Evolutionary conservation across 495 filamentous ascomycete species (phyloP), one percentile per base, ranked within the genome.

Genomic region (Clavariopsis aquatica): DNA sequence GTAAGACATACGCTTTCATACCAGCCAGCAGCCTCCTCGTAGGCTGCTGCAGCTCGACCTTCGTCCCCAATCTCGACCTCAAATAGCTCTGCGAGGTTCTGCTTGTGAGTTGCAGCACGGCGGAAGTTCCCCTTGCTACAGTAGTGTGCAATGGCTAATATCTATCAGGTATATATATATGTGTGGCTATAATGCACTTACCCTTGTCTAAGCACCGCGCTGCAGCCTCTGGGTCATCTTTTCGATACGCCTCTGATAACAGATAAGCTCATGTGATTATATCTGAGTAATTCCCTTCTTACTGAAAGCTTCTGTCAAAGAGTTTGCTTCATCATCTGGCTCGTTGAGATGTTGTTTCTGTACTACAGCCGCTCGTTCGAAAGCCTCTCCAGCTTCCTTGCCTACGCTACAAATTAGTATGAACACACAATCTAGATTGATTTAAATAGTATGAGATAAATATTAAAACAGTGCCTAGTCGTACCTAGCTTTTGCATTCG

Each of bases 81-180:
- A 70, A 87, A 89, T 38, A 95, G 71, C 73, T 96, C 91, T 23
- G 86, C 93, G 60, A 93, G 78, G 68, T 89, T 86, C 72, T 97
- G 89, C 77, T 95, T 87, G 70, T 94, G 87, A 29, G 89, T 88
- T 22, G 94, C 93, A 4, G 94, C 92, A 29, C 94, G 83, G 62
- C 93, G 81, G 76, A 93, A 90, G 74, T 95, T 95, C 54, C 92
- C 93, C 51, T 70, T 70, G 43, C 23, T 34, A 49, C 64, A 66
- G 55, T 70, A 70, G 51, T 70, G 64, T 8, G 53, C 45, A 36
- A 70, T 70, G n/a, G 68, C 63, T 62, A 17, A 15, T 6, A 10
- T n/a, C 38, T 43, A 43, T 43, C 15, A 43, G 38, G n/a, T 17
- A n/a, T 7, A 17, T 3, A 43, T 17, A 10, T 17, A 10, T 15